A percentile compares a stretch with the other conserved stretches of the same genome.
Evolutionary conservation across 2,329 filamentous ascomycete species (phyloP).

Genomic region (Cercospora nicotianae): DNA sequence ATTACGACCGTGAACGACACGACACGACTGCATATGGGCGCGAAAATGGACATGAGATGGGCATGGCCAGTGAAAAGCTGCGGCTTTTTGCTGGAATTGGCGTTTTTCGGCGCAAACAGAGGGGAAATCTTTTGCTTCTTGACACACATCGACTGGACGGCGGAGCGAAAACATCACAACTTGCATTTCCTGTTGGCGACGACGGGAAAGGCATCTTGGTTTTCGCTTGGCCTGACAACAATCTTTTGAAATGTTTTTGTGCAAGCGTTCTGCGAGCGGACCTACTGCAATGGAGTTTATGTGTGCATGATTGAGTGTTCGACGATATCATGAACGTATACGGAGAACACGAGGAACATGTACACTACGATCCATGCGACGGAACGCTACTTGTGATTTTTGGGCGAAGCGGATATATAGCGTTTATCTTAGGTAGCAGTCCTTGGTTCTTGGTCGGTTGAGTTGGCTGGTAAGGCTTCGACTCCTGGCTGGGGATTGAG

Average conservation of each 20-base stretch:
- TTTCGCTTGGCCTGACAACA: neutral
- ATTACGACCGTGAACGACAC: slow-evolving; percentile 21
- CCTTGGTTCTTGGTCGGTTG: slow-evolving; percentile 15
- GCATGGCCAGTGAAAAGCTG: neutral
- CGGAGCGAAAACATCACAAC: neutral
- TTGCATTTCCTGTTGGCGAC: neutral
- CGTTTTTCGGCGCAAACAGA: neutral
- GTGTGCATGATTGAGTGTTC: neutral
- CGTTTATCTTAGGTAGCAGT: slow-evolving; percentile 25
- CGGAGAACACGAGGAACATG: neutral
- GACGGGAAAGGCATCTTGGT: neutral
- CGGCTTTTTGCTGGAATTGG: slow-evolving; percentile 1
- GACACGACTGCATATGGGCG: slow-evolving; percentile 16
- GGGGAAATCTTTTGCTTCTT: slow-evolving; percentile 4
- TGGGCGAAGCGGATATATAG: slow-evolving; percentile 10
- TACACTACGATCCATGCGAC: slow-evolving; percentile 2
- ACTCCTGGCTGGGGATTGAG: slow-evolving; percentile 20
- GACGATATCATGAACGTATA: neutral
- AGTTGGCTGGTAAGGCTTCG: slow-evolving; percentile 14
- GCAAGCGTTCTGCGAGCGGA: neutral
- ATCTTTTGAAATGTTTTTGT: neutral
- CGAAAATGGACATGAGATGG: neutral
- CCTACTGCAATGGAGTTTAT: neutral
- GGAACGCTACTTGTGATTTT: slow-evolving; percentile 9
- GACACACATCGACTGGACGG: neutral